phyloP scores from a whole-genome alignment of 108 stramenopile genomes.

The Conticribra weissflogii region DNA sequence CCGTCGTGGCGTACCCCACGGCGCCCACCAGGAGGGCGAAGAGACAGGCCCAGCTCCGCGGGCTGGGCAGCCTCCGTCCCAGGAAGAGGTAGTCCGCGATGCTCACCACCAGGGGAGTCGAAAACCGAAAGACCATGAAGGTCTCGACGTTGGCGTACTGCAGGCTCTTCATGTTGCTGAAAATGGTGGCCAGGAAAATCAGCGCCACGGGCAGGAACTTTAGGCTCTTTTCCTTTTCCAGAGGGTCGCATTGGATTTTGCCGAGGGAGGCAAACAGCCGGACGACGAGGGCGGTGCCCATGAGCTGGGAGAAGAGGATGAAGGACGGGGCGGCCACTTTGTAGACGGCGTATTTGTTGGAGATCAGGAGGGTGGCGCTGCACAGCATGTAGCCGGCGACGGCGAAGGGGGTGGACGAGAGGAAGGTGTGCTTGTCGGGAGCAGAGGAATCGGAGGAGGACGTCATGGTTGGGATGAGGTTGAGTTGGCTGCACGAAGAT shows the following conservation, averaged over 20 bases:
- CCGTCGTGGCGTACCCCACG: slow-evolving; percentile 53
- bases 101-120: slow-evolving; percentile 59
- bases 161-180: slow-evolving; percentile 52
- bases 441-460: background rate
- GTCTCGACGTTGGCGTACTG: slow-evolving; percentile 71
- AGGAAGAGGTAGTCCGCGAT: slow-evolving; percentile 60
- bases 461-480: background rate
- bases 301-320: slow-evolving; percentile 56
- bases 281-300: slow-evolving; percentile 50
- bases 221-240: slow-evolving; percentile 31
- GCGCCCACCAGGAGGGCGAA: slow-evolving; percentile 50
- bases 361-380: slow-evolving; percentile 62
- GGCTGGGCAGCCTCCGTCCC: slow-evolving; percentile 53
- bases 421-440: slow-evolving; percentile 23
- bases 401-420: slow-evolving; percentile 53
- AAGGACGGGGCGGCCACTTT: slow-evolving; percentile 55
- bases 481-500: background rate
- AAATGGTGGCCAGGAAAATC: slow-evolving; percentile 53
- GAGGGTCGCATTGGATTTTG: slow-evolving; percentile 48
- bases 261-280: slow-evolving; percentile 38
- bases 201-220: slow-evolving; percentile 55
- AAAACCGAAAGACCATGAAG: slow-evolving; percentile 68
- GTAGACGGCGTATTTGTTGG: slow-evolving; percentile 72
- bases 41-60: slow-evolving; percentile 49
- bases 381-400: slow-evolving; percentile 68